Percentiles rank a stretch among this genome's conserved stretches.
These are phyloP conservation scores for Pistacia vera DNA, from an alignment of 345 rosid genomes.

Conservation along the genomic window DNA sequence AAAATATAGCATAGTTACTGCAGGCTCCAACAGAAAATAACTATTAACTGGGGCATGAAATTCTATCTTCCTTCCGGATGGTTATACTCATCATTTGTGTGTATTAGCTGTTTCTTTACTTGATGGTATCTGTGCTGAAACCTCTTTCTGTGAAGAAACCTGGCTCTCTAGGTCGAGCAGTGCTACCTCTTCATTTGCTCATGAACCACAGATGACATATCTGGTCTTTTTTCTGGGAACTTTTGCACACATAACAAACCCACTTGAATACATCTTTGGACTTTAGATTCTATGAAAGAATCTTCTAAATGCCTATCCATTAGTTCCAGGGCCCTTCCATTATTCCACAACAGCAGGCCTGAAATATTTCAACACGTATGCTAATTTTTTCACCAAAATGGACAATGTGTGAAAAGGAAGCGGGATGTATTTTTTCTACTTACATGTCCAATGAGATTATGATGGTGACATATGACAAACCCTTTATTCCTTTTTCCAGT, in stretches of 20 bases:
- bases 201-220: constrained; percentile 30
- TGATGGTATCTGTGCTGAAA: not conserved
- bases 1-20: too few relatives aligned
- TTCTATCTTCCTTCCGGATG: not conserved
- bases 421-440: not conserved
- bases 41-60: not conserved
- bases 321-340: constrained; percentile 23
- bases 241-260: constrained; percentile 38
- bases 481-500: constrained; percentile 36
- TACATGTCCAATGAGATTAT: constrained; percentile 30
- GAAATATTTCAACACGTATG: not conserved
- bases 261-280: constrained; percentile 33
- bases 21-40: not conserved
- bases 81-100: constrained; percentile 11
- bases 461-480: constrained; percentile 18
- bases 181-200: constrained; percentile 27
- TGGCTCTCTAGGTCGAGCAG: constrained; percentile 40
- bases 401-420: not conserved
- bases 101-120: not conserved
- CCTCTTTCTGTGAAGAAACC: constrained; percentile 25
- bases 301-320: constrained; percentile 13
- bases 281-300: constrained; percentile 11
- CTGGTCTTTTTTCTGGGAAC: constrained; percentile 26
- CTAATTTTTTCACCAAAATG: not conserved
- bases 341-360: constrained; percentile 37